Conservation (phyloP, 768 basidiomycete genomes). For the Suillus decipiens region DNA sequence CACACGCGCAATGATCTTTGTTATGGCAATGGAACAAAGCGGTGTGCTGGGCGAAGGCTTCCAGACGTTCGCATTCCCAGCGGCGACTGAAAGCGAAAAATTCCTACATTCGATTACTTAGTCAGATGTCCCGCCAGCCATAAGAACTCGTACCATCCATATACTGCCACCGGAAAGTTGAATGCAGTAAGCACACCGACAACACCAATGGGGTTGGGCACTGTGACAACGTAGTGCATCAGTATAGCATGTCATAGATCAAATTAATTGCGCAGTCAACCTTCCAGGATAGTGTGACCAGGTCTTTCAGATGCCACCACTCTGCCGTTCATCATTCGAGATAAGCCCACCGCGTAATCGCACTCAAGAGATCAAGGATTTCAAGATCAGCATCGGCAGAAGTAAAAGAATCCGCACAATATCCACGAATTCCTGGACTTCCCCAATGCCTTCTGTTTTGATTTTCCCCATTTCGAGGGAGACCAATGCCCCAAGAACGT, state of each 20-base stretch:
- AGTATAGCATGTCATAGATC: conserved; percentile 9
- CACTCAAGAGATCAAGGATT: conserved; percentile 50
- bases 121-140: not conserved
- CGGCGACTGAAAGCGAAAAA: conserved; percentile 81
- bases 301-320: conserved; percentile 87
- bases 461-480: conserved; percentile 94
- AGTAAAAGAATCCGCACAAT: conserved; percentile 58
- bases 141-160: conserved; percentile 66
- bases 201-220: conserved; percentile 86
- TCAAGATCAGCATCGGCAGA: conserved; percentile 13
- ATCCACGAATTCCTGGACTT: conserved; percentile 95
- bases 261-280: conserved; percentile 37
- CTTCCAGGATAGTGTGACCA: conserved; percentile 89
- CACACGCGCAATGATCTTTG: conserved; percentile 78
- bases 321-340: conserved; percentile 91
- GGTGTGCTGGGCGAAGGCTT: conserved; percentile 92
- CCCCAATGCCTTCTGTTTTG: conserved; percentile 84
- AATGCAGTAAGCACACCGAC: conserved; percentile 85
- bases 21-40: conserved; percentile 88
- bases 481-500: conserved; percentile 78
- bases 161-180: conserved; percentile 95
- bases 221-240: conserved; percentile 40
- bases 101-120: conserved; percentile 58
- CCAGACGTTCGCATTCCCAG: conserved; percentile 94
- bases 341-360: conserved; percentile 91